These are phyloP conservation scores for Cordyceps tenuipes DNA, from an alignment of 2,329 filamentous ascomycete species.

Conservation along the genomic window DNA sequence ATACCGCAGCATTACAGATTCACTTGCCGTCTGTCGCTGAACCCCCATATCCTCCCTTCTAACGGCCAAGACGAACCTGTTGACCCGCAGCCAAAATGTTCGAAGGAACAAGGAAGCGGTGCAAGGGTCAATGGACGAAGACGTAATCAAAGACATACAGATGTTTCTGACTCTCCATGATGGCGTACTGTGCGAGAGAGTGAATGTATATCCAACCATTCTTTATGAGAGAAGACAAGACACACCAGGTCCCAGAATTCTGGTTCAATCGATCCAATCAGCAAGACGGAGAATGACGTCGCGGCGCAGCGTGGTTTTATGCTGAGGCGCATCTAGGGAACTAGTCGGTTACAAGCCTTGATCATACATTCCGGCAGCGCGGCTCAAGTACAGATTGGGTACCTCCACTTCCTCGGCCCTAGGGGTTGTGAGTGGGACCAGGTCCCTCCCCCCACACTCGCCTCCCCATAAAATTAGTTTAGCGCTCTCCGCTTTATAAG, in stretches of 20 bases:
- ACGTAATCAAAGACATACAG: not conserved
- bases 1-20: too few relatives aligned
- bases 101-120: not conserved
- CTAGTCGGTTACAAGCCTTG: not conserved
- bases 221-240: too few relatives aligned
- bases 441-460: not conserved
- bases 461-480: not conserved
- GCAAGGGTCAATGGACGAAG: not conserved
- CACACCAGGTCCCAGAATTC: constrained; percentile 7
- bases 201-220: too few relatives aligned
- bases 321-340: not conserved
- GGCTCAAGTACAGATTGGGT: not conserved
- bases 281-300: not conserved
- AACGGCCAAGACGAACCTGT: too few relatives aligned
- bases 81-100: too few relatives aligned
- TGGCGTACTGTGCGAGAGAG: too few relatives aligned
- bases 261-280: constrained; percentile 9
- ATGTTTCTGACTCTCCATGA: too few relatives aligned
- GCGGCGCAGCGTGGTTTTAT: not conserved
- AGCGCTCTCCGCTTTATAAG: not conserved
- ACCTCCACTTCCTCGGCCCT: not conserved
- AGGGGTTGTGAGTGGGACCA: not conserved
- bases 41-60: too few relatives aligned
- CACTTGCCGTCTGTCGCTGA: too few relatives aligned
- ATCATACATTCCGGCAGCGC: not conserved